These are phyloP conservation scores for Magnolia kwangsiensis DNA, from an alignment of 164 flowering plant species.

Conservation along the genomic window DNA sequence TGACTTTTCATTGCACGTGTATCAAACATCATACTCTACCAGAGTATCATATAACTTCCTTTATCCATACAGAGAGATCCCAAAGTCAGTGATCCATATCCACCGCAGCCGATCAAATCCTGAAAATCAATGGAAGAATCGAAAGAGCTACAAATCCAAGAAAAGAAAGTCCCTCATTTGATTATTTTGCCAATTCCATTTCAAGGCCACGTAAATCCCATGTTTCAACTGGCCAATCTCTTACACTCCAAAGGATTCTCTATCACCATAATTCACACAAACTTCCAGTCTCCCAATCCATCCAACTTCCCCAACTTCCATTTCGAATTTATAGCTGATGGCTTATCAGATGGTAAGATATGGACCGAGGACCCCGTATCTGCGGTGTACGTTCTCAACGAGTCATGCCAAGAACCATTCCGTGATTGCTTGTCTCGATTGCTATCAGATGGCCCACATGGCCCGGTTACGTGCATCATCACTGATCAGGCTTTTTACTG, in stretches of 20 bases:
- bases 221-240: no score
- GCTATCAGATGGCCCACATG: background rate
- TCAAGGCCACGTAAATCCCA: no score
- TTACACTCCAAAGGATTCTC: conserved; percentile 31
- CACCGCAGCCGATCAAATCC: no score
- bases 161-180: no score
- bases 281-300: conserved; percentile 33
- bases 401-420: conserved; percentile 24
- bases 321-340: conserved; percentile 20
- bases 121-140: no score
- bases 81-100: no score
- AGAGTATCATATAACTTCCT: no score
- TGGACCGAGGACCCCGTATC: conserved; percentile 1
- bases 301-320: conserved; percentile 26
- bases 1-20: no score
- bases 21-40: no score
- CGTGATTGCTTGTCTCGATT: conserved; percentile 19
- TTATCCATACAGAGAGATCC: no score
- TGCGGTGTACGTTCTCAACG: conserved; percentile 15
- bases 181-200: no score
- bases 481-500: conserved; percentile 24
- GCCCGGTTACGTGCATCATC: conserved; percentile 23
- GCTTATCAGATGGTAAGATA: conserved; percentile 3
- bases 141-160: no score
- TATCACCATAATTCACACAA: conserved; percentile 41